Base-by-base conservation (phyloP, 2,329 filamentous ascomycete species). In the Alternaria burnsii region DNA sequence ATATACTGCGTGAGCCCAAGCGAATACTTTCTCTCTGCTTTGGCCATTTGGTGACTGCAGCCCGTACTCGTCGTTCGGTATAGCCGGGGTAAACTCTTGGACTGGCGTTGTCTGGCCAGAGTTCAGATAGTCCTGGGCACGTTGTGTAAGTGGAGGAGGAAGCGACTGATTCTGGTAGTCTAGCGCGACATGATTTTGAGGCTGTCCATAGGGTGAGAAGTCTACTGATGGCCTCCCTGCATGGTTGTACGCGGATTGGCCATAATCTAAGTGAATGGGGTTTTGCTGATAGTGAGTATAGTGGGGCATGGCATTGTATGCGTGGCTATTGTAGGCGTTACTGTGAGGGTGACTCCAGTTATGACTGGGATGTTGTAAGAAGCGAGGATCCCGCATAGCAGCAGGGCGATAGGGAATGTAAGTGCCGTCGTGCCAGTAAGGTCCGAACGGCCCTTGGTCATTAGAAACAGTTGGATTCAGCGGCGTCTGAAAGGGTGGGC, bases 1-100 rank as follows among this genome's bases (percentile, higher is more conserved):
- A 61, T 84, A 85, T 24, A 82, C 81, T 34, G 81, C 78, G 62
- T 81, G 75, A 16, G 78, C 81, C 81, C 80, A 81, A 20, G 76
- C 76, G 71, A 82, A 84, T 16, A 81, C 78, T 55, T 74, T 78
- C 59, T 84, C 82, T 34, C 81, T 72, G 46, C 77, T 76, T 53
- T 78, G 76, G 4, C 76, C 80, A 65, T 82, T 81, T 6, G 74
- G 72, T 16, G 81, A 81, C n/a, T 76, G 72, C 3, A 79, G 65
- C 2, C 78, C 79, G 58, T 77, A 81, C 38, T 83, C 81, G 24
- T 69, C 43, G 14, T 72, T 59, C 1, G 75, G 63, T 2, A 66
- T 68, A 7, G 63, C 58, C 1, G 71, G 57, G 10, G 65, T 63
- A 14, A 69, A 65, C 30, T 73, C 71, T 44, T 69, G 57, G 1